Evolutionary conservation across 2,329 filamentous ascomycete species (phyloP).

Genomic region (Neofusicoccum ribis): DNA sequence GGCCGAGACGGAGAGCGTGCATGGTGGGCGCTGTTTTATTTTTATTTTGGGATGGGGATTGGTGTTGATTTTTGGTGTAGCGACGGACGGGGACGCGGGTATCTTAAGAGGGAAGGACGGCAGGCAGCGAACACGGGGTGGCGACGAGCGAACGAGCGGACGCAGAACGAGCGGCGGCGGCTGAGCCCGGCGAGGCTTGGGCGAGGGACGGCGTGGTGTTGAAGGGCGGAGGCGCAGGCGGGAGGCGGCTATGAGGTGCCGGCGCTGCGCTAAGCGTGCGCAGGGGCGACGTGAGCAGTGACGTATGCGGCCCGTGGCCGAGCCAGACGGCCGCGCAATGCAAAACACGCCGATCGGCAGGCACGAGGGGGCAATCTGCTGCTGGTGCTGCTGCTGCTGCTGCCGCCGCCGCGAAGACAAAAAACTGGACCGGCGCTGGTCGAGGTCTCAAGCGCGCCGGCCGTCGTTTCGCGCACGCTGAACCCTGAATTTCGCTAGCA

Average conservation of each 20-base stretch:
- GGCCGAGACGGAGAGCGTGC: background rate
- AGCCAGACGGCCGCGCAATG: background rate
- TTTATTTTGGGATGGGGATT: too few relatives aligned
- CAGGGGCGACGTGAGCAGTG: background rate
- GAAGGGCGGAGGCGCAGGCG: background rate
- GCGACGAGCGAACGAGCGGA: background rate
- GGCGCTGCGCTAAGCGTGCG: background rate
- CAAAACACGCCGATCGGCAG: background rate
- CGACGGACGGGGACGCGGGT: too few relatives aligned
- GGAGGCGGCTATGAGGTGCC: background rate
- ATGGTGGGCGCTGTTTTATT: background rate
- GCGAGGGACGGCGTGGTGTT: background rate
- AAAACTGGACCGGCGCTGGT: too few relatives aligned
- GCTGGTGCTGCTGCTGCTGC: too few relatives aligned
- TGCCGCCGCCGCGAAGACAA: too few relatives aligned
- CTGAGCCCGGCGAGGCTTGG: background rate
- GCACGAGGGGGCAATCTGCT: too few relatives aligned
- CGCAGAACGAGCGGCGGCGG: background rate
- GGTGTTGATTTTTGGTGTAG: too few relatives aligned
- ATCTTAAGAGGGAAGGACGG: too few relatives aligned
- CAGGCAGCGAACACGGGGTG: background rate
- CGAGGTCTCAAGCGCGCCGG: background rate
- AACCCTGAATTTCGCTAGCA: slow-evolving; percentile 1
- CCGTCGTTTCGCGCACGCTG: background rate
- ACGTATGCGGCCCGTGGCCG: background rate